Evolutionary conservation across 2,329 filamentous ascomycete genomes (phyloP), one percentile per base, ranked within the genome.

Genomic region (Fusarium solani-melongenae): DNA sequence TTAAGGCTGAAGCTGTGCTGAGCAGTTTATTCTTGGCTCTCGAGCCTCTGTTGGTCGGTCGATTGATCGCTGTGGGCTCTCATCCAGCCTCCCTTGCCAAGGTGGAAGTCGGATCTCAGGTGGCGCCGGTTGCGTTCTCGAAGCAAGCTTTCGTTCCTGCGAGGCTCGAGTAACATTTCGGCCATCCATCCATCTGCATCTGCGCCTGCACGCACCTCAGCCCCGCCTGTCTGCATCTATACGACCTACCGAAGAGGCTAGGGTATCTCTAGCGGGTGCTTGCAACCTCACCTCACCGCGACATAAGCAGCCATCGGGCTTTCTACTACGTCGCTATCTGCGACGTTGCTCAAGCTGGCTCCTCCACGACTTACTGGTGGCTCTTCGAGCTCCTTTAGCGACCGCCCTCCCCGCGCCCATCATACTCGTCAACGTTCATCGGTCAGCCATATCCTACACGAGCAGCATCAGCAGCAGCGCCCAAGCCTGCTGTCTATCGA

Each of bases 371-470:
- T 83, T 74, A 81, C 83, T 76, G 83, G 85, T 76, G 88, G 87
- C 80, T 88, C 89, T 69, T 89, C 89, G 82, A 84, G 82, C 81
- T 88, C 88, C 77, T 86, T 85, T 77, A 86, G 84, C 83, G 86
- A 87, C 81, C 82, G 84, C 75, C 84, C 86, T 70, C 78, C 81
- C 64, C 83, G 83, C 67, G 84, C 84, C 57, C 86, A 89, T 75
- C 87, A 89, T 75, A 87, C 87, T 77, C 83, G 86, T 77, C 83
- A 86, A 77, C 85, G 85, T 80, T 88, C 87, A 65, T 86, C 87
- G 58, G 82, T 82, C 59, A 83, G 79, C 67, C 78, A 80, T 55
- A 76, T 79, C 51, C 46, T 51, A 31, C 46, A 51, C 46, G 46
- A 73, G 78, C 62, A 78, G 71, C 51, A 73, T 78, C 62, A 76